Evolutionary conservation across 2,329 filamentous ascomycete species (phyloP).

Genomic region (Venturia effusa): DNA sequence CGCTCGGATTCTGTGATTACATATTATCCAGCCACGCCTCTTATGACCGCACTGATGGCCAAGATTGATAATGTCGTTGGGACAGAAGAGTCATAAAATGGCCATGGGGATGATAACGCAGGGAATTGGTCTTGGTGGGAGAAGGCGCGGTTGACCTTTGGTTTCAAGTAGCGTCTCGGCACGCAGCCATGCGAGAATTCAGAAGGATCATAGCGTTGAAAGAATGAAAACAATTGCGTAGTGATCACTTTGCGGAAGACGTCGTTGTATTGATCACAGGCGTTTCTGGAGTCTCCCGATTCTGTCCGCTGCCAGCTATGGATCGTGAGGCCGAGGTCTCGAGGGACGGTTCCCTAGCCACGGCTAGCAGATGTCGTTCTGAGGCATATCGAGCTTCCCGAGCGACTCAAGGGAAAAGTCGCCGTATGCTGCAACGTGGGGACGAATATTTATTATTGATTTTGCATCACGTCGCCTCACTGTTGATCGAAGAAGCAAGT

Average conservation of each 20-base stretch:
- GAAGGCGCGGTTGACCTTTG: not conserved
- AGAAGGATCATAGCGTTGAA: not conserved
- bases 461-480: not conserved
- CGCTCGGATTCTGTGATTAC: not conserved
- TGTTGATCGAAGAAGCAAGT: not conserved
- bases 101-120: not conserved
- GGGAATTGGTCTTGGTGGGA: not conserved
- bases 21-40: not conserved
- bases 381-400: not conserved
- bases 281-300: not conserved
- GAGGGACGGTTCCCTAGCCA: not conserved
- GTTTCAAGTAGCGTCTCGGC: not conserved
- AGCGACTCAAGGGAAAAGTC: not conserved
- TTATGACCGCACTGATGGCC: not conserved
- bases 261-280: not conserved
- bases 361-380: not conserved
- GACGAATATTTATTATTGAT: not conserved
- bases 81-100: not conserved
- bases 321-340: not conserved
- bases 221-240: not conserved
- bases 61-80: not conserved
- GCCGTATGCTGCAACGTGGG: not conserved
- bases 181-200: not conserved
- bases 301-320: not conserved
- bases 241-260: not conserved